Base-by-base conservation (phyloP, 176 grass and related monocot genomes). In the Paspalum notatum region DNA sequence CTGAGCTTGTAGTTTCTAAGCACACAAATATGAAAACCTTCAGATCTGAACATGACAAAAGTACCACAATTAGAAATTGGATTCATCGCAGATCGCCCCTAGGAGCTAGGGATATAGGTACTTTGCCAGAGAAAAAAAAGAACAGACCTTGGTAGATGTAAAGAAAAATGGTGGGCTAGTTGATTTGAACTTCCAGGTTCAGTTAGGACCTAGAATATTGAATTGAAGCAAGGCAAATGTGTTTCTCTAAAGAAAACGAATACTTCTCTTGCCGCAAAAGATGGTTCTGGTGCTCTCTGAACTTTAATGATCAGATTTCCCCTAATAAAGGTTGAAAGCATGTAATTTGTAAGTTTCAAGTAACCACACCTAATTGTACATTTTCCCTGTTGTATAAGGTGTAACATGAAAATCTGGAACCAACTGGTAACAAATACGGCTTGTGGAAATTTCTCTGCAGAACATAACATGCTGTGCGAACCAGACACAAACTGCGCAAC, bases 401-500 rank as follows among this genome's bases (percentile, higher is more conserved):
- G 1, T n/a, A n/a, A 50, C 63, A 40, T n/a, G n/a, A 14, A 48
- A 59, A 18, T 43, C 5, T 55, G 15, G 27, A 65, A 65, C 20
- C 11, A 72, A 18, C n/a, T 71, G 12, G 82, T 21, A 16, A 32
- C 32, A 4, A 14, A 1, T 0, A 37, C 9, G 7, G 16, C 21
- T n/a, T 56, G 39, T 71, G 47, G 26, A 54, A 16, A 13, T 47
- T 24, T 57, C 58, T 18, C 6, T 75, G 70, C 84, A 90, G 84
- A 84, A 83, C 69, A 75, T 87, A 80, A 87, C 75, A 64, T 83
- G 80, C n/a, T 90, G 84, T 14, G 89, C 89, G n/a, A 90, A 86
- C 74, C 84, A 90, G 71, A 90, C 89, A 7, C 89, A 90, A 32
- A 87, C 80, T 2, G 25, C 48, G 6, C 81, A 60, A 2, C 84